Evolutionary conservation across 1,284 basidiomycete species (phyloP).

Genomic region (Apiotrichum domesticum): DNA sequence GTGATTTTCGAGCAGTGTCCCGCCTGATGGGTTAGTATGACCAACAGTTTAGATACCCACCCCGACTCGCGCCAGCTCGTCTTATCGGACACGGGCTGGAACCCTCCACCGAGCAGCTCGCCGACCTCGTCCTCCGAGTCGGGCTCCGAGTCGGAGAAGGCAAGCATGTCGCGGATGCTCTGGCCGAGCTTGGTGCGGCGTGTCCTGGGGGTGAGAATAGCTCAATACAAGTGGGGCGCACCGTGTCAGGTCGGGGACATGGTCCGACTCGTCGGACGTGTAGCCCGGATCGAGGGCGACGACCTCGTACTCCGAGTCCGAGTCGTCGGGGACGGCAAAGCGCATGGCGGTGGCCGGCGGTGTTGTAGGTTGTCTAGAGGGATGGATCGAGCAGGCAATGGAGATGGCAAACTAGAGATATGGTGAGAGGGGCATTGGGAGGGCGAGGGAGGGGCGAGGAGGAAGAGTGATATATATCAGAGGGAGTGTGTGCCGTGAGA

Average conservation of each 20-base stretch:
- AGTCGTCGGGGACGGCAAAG: constrained; percentile 26
- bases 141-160: constrained; percentile 19
- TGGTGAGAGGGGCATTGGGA: too few species aligned
- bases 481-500: too few species aligned
- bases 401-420: too few species aligned
- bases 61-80: constrained; percentile 12
- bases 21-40: not conserved
- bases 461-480: too few species aligned
- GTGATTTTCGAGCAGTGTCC: not conserved
- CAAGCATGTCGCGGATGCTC: constrained; percentile 21
- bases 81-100: not conserved
- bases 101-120: constrained; percentile 7
- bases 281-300: constrained; percentile 11
- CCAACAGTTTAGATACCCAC: constrained; percentile 1
- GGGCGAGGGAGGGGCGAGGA: too few species aligned
- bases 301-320: constrained; percentile 18
- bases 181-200: constrained; percentile 14
- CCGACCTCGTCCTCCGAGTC: constrained; percentile 35
- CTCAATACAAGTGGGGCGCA: not conserved
- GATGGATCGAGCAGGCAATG: too few species aligned
- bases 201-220: constrained; percentile 2
- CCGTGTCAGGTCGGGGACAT: constrained; percentile 6
- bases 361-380: too few species aligned
- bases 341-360: constrained; percentile 16
- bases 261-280: constrained; percentile 11